phyloP scores from a whole-genome alignment of 371 early-diverging fungal species.

The Entomophthora muscae region DNA sequence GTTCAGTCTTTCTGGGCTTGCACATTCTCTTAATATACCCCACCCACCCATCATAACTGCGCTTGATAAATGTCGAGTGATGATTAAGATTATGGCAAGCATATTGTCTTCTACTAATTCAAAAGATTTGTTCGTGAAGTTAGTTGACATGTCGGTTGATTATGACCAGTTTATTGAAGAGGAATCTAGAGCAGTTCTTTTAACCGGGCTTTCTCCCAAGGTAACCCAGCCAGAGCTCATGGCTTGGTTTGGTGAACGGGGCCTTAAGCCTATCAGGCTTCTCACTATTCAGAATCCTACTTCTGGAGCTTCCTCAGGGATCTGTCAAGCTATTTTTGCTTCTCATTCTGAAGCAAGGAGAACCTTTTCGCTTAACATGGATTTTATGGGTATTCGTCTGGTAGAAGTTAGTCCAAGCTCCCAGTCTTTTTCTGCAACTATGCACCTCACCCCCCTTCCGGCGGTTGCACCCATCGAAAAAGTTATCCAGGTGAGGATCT shows the following conservation, averaged over 20 bases:
- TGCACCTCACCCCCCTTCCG: conserved; percentile 35
- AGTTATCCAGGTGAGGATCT: background rate
- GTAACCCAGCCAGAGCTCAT: conserved; percentile 43
- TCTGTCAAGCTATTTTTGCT: conserved; percentile 18
- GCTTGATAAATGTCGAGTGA: conserved; percentile 35
- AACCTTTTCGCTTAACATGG: conserved; percentile 42
- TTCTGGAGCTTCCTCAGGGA: conserved; percentile 21
- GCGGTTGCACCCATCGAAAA: conserved; percentile 12
- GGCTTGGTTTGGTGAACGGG: conserved; percentile 38
- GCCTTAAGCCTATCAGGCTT: conserved; percentile 30
- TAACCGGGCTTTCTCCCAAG: conserved; percentile 36
- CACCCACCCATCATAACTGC: conserved; percentile 16
- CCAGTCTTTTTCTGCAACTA: conserved; percentile 27
- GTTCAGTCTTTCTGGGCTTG: conserved; percentile 33
- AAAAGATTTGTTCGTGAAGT: conserved; percentile 36
- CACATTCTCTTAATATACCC: background rate
- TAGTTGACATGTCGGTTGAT: conserved; percentile 27
- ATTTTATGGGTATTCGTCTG: conserved; percentile 38
- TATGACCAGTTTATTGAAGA: conserved; percentile 43
- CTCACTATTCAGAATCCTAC: conserved; percentile 23
- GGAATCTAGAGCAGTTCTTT: conserved; percentile 41
- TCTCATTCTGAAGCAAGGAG: conserved; percentile 38
- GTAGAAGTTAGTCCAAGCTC: conserved; percentile 46
- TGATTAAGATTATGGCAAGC: conserved; percentile 34
- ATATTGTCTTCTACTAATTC: conserved; percentile 27